Evolutionary conservation across 768 basidiomycete species (phyloP), one percentile per base, ranked within the genome.

Genomic region (Thelephora ganbajun): DNA sequence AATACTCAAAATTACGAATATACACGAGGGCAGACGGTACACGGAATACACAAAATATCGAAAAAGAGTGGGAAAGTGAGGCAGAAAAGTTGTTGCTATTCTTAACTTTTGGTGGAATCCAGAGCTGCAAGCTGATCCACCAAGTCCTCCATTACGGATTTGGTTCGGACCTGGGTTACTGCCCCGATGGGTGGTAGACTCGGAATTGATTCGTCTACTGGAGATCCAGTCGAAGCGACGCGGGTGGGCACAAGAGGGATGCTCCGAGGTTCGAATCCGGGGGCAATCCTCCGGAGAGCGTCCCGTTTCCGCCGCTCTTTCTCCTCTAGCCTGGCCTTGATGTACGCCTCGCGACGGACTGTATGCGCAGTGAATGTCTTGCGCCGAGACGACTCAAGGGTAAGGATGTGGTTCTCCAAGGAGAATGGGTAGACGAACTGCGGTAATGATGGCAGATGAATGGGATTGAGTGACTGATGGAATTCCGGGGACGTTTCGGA

Each of bases 341-440:
- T 69, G 54, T 84, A 79, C 1, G 79, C 76, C 44, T 87, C 79
- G 41, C 86, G 77, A 7, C 81, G 76, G 0, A 78, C 69, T 2
- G 74, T 64, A 51, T 86, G 74, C 0, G 82, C 70, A 0, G 80
- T 71, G 34, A 88, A 71, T 0, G 81, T 80, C 3, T 70, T 64
- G 43, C 80, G 71, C 1, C 88, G 80, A 0, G 86, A 72, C 0
- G 83, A 77, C 58, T 86, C 86, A 35, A 88, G 65, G 1, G 78
- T 75, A 46, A 93, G 63, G 53, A 90, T 70, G 59, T 94, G 92
- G 0, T 80, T 76, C 58, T 98, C 94, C 45, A 98, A 74, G 2
- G 91, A 84, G 69, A 90, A 97, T 1, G 94, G 93, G 58, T 97
- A 98, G 37, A 87, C 94, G 57, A 97, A 96, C 93, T 98, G 60